Evolutionary conservation across 305 asterid species (phyloP).

Genomic region (Fraxinus sp.): DNA sequence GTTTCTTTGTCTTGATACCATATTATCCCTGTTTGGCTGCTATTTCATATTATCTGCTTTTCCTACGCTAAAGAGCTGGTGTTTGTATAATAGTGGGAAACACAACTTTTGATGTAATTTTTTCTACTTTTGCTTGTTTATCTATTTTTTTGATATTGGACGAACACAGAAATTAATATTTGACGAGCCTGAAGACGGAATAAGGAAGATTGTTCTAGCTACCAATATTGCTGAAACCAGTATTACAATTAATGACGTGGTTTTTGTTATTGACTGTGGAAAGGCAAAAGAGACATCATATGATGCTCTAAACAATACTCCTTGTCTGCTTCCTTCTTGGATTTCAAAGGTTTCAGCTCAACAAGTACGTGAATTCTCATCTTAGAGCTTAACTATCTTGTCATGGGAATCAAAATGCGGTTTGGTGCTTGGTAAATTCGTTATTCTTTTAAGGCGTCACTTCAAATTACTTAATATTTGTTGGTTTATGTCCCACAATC

Average conservation of each 20-base stretch:
- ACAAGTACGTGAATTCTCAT: conserved; percentile 54
- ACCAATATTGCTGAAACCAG: conserved; percentile 98
- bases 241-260: conserved; percentile 84
- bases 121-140: conserved; percentile 15
- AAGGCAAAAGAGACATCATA: conserved; percentile 94
- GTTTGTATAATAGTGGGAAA: conserved; percentile 6
- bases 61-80: not conserved
- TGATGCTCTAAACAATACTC: conserved; percentile 93
- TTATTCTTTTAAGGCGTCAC: not conserved
- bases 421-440: conserved; percentile 13
- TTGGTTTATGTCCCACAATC: conserved; percentile 11
- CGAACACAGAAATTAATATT: conserved; percentile 74
- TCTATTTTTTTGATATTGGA: conserved; percentile 28
- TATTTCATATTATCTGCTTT: not conserved
- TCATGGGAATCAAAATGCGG: conserved; percentile 1
- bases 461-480: not conserved
- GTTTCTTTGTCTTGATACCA: not conserved
- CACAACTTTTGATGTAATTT: not conserved
- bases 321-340: conserved; percentile 97
- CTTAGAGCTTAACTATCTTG: conserved; percentile 16
- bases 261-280: conserved; percentile 86
- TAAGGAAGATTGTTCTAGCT: conserved; percentile 82
- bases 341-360: conserved; percentile 89
- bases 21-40: not conserved
- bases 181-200: conserved; percentile 74